Conservation (phyloP, 306 rosid genomes). For the Cyclanthera cordifolia region DNA sequence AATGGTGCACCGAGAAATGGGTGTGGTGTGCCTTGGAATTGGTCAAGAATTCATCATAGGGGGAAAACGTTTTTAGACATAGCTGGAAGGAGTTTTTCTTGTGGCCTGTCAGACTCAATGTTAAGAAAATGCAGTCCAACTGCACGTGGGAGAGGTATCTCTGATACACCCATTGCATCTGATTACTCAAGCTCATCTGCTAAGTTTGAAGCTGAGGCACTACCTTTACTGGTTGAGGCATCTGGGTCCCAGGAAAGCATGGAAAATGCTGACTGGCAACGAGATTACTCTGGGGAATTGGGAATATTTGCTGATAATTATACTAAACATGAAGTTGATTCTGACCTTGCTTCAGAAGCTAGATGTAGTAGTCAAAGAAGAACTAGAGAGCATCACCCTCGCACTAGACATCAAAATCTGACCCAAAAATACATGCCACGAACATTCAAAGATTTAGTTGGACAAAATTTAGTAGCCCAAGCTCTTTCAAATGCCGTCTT, state of each 20-base stretch:
- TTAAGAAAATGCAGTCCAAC: constrained; percentile 44
- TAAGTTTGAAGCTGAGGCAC: constrained; percentile 62
- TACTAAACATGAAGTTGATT: constrained; percentile 65
- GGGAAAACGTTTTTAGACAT: constrained; percentile 80
- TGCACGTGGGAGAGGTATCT: constrained; percentile 48
- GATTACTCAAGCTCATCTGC: constrained; percentile 57
- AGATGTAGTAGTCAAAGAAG: constrained; percentile 58
- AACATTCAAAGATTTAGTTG: constrained; percentile 78
- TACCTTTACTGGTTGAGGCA: constrained; percentile 73
- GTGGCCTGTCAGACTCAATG: constrained; percentile 84
- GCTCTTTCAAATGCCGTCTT: constrained; percentile 89
- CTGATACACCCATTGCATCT: constrained; percentile 55
- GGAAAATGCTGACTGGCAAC: constrained; percentile 68
- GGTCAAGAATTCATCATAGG: constrained; percentile 94
- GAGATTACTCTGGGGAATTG: constrained; percentile 78
- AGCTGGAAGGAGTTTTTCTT: constrained; percentile 90
- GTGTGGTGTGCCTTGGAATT: constrained; percentile 96
- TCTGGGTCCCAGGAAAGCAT: constrained; percentile 81
- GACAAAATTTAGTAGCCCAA: constrained; percentile 85
- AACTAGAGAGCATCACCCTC: constrained; percentile 35
- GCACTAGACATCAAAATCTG: constrained; percentile 62
- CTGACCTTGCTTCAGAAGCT: constrained; percentile 89
- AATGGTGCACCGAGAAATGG: constrained; percentile 79
- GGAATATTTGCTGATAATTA: constrained; percentile 73
- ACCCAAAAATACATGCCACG: constrained; percentile 82